Evolutionary conservation across 2,329 filamentous ascomycete species (phyloP).

Genomic region (Cladosporium cucumerinum): DNA sequence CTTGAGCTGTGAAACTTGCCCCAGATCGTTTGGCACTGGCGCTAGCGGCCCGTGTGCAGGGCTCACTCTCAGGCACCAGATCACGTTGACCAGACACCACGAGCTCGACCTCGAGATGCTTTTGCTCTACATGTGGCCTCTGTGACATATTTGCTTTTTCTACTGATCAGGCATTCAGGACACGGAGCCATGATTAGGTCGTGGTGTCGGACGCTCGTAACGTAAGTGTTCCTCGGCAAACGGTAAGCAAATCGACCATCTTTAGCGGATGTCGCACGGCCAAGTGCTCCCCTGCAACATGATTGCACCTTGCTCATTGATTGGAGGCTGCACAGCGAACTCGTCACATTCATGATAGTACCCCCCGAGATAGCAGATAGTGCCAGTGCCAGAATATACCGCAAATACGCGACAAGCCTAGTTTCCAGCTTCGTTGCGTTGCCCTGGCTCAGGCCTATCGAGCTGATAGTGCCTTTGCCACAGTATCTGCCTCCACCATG

Average conservation of each 20-base stretch:
- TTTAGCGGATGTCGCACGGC: not conserved
- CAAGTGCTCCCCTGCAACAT: not conserved
- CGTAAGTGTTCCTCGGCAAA: not conserved
- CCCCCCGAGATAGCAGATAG: not conserved
- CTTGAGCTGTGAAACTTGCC: not conserved
- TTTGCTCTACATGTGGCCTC: not conserved
- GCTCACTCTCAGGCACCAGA: not conserved
- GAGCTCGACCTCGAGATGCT: not conserved
- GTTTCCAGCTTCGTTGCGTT: too few relatives aligned
- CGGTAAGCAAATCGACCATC: not conserved
- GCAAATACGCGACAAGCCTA: too few relatives aligned
- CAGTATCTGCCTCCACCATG: not conserved
- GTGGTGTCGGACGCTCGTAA: not conserved
- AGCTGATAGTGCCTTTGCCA: not conserved
- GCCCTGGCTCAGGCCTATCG: not conserved
- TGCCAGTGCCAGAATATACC: not conserved
- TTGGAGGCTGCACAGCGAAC: not conserved
- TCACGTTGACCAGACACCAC: not conserved
- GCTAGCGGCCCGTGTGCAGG: not conserved
- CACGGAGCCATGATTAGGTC: not conserved
- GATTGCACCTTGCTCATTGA: not conserved
- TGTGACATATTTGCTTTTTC: not conserved
- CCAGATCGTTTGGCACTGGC: not conserved
- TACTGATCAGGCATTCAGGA: not conserved
- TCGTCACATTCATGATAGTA: not conserved